Percentiles rank a stretch among this genome's conserved stretches.
Conservation (phyloP, 2,329 filamentous ascomycete genomes). For the Sclerotinia trifoliorum region DNA sequence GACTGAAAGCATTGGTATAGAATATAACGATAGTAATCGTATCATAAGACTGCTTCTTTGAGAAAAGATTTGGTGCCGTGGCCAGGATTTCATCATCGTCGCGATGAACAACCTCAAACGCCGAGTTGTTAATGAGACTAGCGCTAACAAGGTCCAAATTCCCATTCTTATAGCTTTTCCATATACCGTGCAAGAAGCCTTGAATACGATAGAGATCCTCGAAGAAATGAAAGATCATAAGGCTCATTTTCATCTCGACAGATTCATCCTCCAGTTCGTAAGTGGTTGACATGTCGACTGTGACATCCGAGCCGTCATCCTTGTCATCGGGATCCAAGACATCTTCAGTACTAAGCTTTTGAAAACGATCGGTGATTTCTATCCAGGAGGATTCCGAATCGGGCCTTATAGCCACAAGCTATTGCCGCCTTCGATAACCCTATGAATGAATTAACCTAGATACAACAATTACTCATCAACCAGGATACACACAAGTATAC, state of each 20-base stretch:
- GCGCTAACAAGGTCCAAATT: not conserved
- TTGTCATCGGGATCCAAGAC: not conserved
- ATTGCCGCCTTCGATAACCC: not conserved
- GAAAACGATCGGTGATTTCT: not conserved
- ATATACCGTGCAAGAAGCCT: not conserved
- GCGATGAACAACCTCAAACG: not conserved
- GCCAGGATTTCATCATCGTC: not conserved
- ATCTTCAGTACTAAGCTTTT: not conserved
- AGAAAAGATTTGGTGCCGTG: not conserved
- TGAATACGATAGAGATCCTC: constrained; percentile 2
- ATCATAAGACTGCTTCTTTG: not conserved
- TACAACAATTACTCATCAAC: not conserved
- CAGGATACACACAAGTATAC: not conserved
- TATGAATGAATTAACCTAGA: not conserved
- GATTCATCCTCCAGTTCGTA: not conserved
- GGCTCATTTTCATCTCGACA: not conserved
- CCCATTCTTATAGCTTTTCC: not conserved
- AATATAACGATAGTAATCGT: not conserved
- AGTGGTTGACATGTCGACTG: not conserved
- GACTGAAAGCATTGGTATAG: not conserved
- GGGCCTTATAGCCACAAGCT: not conserved
- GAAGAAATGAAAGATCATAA: constrained; percentile 7
- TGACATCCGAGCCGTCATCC: not conserved
- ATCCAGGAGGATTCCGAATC: not conserved
- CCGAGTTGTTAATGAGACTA: not conserved